Conservation (phyloP, 805 yeast genomes). For the Candida silvatica region DNA sequence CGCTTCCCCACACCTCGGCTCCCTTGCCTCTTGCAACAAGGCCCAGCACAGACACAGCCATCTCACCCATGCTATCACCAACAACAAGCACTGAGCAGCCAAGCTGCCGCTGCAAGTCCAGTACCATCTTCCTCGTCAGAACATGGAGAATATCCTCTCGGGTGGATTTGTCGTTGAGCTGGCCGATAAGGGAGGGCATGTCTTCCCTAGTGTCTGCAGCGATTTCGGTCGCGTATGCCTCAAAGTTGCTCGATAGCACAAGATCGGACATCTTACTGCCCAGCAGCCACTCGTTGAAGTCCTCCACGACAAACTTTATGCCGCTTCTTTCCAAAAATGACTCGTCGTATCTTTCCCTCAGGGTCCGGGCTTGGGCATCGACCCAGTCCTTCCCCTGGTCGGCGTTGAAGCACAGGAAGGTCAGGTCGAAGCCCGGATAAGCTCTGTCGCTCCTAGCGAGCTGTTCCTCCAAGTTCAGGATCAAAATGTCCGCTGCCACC, state of each 20-base stretch:
- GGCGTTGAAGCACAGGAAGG: constrained; percentile 43
- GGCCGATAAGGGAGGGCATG: constrained; percentile 20
- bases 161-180: constrained; percentile 48
- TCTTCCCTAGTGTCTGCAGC: background rate
- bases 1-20: constrained; percentile 42
- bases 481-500: constrained; percentile 58
- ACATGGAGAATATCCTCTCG: constrained; percentile 51
- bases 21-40: constrained; percentile 86
- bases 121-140: constrained; percentile 38
- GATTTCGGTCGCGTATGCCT: too few relatives aligned
- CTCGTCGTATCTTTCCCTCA: background rate
- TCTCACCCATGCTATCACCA: constrained; percentile 74
- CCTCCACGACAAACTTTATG: constrained; percentile 30
- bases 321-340: constrained; percentile 26
- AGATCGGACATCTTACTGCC: too few relatives aligned
- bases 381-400: constrained; percentile 2
- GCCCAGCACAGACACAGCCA: constrained; percentile 75
- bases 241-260: too few relatives aligned
- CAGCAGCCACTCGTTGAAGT: constrained; percentile 22
- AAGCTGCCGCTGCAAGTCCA: constrained; percentile 34
- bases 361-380: constrained; percentile 8
- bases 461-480: constrained; percentile 58
- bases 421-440: constrained; percentile 55
- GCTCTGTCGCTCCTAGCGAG: constrained; percentile 46
- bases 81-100: constrained; percentile 51